Base-by-base conservation (phyloP, 2,329 filamentous ascomycete genomes). In the Fusarium pininemorale region DNA sequence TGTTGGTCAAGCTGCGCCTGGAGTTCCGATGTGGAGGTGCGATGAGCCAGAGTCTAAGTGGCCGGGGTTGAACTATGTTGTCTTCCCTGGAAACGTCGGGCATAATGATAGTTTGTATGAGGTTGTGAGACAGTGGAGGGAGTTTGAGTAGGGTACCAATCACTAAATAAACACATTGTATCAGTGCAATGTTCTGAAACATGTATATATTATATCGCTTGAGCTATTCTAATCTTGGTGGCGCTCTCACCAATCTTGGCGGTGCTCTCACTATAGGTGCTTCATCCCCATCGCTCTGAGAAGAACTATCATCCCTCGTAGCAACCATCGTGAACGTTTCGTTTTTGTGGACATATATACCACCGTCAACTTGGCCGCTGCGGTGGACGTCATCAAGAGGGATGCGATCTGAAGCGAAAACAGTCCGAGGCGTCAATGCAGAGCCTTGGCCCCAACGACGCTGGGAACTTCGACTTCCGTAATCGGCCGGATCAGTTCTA, bases 1-100 rank as follows among this genome's bases (percentile, higher is more conserved):
- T 44, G 81, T 90, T 2, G 89, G 89, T 0, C 89, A 91, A 71
- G 89, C 89, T 2, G 87, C 88, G 0, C 83, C 87, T 0, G 89
- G 88, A 3, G 87, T 90, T 14, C 88, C 89, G 1, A 81, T 90
- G 2, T 91, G 89, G 89, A 81, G 86, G 54, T 90, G 88, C 64
- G 84, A 89, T 56, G 88, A 90, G 76, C 79, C 81, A 1, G 85
- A 85, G 3, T 85, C 83, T 24, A 86, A 88, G 56, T 87, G 85
- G 80, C 59, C 66, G 1, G 66, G 67, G 0, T 3, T 70, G 5
- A 70, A 70, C 26, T 70, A 70, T 4, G 66, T 70, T 16, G 66
- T 70, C 5, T 70, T 70, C 7, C 67, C 66, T 1, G 67, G 66
- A 30, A 70, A 70, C 9, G 66, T 70, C 11, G 67, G 67, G 1